Evolutionary conservation across 73 alveolate genomes (phyloP).

Genomic region (Paramecium tetraurelia): DNA sequence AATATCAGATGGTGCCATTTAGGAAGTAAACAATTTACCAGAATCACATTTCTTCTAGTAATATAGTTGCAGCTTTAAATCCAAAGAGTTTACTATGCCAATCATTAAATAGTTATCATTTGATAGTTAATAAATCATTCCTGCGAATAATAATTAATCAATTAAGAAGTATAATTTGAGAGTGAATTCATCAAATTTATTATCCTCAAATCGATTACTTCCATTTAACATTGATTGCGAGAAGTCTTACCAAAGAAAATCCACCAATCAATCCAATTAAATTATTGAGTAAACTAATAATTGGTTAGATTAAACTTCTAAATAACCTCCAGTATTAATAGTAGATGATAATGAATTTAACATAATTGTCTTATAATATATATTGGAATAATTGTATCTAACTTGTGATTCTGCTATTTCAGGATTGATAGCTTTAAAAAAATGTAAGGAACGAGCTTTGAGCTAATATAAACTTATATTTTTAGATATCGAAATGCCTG

Average conservation of each 20-base stretch:
- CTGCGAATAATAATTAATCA: background rate
- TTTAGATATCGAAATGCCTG: constrained; percentile 44
- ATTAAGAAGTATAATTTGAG: background rate
- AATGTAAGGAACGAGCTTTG: background rate
- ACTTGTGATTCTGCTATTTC: constrained; percentile 41
- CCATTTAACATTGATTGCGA: background rate
- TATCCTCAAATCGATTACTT: background rate
- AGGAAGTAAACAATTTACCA: background rate
- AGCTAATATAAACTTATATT: background rate
- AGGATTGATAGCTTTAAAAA: background rate
- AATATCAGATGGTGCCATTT: background rate
- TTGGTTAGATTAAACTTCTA: background rate
- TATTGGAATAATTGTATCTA: background rate
- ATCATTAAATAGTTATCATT: background rate
- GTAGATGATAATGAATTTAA: constrained; percentile 52
- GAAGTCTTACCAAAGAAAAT: background rate
- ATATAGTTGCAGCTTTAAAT: background rate
- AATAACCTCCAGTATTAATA: background rate
- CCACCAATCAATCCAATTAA: background rate
- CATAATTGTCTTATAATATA: background rate
- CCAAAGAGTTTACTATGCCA: background rate
- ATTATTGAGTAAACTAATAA: background rate
- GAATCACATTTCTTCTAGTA: background rate
- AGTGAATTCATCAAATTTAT: background rate
- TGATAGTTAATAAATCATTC: background rate